Evolutionary conservation across 257 asterid species (phyloP).

Genomic region (Handroanthus guayacan): DNA sequence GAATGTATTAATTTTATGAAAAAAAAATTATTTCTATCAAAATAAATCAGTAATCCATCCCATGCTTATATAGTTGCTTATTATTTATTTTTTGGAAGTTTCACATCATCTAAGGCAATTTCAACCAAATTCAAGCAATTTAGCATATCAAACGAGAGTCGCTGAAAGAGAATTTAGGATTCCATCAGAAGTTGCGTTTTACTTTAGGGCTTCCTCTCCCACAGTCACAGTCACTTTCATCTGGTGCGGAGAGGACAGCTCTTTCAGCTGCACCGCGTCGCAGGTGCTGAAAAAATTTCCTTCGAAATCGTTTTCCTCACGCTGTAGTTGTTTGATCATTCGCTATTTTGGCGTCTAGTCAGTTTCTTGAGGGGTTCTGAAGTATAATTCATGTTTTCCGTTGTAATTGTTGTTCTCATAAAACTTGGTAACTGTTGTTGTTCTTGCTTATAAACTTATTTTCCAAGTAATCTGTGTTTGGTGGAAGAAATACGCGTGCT

Average conservation of each 20-base stretch:
- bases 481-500: not conserved
- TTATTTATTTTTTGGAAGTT: too few species aligned
- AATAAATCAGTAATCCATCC: too few species aligned
- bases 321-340: conserved; percentile 26
- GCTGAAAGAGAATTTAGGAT: too few species aligned
- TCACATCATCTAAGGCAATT: too few species aligned
- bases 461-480: conserved; percentile 3
- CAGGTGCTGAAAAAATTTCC: conserved; percentile 36
- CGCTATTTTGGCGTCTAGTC: conserved; percentile 12
- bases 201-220: conserved; percentile 39
- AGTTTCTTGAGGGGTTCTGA: not conserved
- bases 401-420: not conserved
- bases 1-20: too few species aligned
- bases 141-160: too few species aligned
- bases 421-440: not conserved
- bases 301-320: not conserved
- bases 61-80: too few species aligned
- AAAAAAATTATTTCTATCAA: too few species aligned
- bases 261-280: conserved; percentile 42
- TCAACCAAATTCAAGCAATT: too few species aligned
- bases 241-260: conserved; percentile 49
- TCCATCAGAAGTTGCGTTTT: not conserved
- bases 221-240: conserved; percentile 6
- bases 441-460: not conserved
- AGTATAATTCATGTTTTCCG: conserved; percentile 18